Base-by-base conservation (phyloP, 2,329 filamentous ascomycete genomes). In the Endocalyx cinctus region DNA sequence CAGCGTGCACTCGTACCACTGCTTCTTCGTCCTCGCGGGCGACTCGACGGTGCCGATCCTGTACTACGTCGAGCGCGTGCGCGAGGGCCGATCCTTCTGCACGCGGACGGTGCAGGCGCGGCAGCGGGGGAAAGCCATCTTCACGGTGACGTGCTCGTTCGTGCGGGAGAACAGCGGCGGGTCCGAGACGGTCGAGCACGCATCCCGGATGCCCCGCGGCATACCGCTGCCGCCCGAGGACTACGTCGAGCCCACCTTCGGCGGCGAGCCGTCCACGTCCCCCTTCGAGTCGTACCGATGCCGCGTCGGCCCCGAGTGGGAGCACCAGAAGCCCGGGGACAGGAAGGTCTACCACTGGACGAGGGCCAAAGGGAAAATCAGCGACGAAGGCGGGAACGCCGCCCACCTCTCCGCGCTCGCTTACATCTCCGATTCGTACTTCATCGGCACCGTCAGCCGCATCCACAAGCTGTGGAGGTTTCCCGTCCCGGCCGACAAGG, bases 61-160 rank as follows among this genome's bases (percentile, higher is more conserved):
- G 42, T 97, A 95, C 67, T 87, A 96, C 57, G 92, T 98, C 29
- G 92, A 97, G 67, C 78, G 86, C 33, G 87, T 98, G 29, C 82
- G 92, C 35, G 87, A 94, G 56, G 92, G 92, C 7, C 80, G 83
- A 39, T 89, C 84, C 32, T 98, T 89, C 59, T 82, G 87, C 34
- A 97, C 92, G 23, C 75, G 92, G 34, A 97, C 90, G 1, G 92
- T 98, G n/a, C 90, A 97, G 63, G 92, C 92, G 19, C 74, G 88
- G 17, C 92, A 98, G 66, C 73, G 80, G 25, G 92, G 89, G 8
- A 78, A 79, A 39, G 85, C 84, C 54, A 97, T 98, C 63, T 97
- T 97, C 65, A 97, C 90, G 13, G 92, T 87, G 2, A 98, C 90
- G 5, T 79, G 94, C 63, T 92, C 84, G 43, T 97, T 98, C 58